Evolutionary conservation across 2,329 filamentous ascomycete species (phyloP).

Genomic region (Verticillium nubilum): DNA sequence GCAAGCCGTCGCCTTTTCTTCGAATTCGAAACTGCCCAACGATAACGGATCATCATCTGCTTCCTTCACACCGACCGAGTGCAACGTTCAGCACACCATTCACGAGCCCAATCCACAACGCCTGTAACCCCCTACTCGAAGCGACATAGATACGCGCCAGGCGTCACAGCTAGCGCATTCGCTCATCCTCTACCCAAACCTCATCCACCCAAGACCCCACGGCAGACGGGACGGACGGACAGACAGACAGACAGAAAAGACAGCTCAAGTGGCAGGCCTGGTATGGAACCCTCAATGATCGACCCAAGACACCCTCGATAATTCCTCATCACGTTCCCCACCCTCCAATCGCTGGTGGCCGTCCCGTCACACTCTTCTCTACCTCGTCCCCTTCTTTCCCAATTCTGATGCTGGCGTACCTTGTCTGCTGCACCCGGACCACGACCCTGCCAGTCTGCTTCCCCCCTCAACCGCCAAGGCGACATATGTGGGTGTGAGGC

Average conservation of each 20-base stretch:
- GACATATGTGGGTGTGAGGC: not conserved
- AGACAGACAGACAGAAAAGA: not conserved
- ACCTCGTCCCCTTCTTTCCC: constrained; percentile 12
- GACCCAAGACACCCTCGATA: not conserved
- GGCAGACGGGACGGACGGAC: not conserved
- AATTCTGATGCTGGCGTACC: not conserved
- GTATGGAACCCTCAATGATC: not conserved
- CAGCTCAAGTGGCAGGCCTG: not conserved
- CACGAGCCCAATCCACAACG: not conserved
- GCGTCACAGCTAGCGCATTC: not conserved
- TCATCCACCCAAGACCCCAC: not conserved
- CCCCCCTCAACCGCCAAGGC: not conserved
- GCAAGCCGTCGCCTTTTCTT: not conserved
- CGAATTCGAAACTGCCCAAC: not conserved
- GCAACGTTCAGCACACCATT: not conserved
- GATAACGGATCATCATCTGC: not conserved
- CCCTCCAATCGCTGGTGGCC: not conserved
- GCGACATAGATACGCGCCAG: not conserved
- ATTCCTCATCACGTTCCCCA: not conserved
- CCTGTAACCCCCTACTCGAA: not conserved
- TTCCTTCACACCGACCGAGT: not conserved
- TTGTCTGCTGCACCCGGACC: not conserved
- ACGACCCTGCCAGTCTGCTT: not conserved
- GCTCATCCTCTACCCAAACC: not conserved
- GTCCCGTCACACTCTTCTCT: constrained; percentile 8